Conservation (phyloP, 768 basidiomycete species). For the Pleurotus cornucopiae region DNA sequence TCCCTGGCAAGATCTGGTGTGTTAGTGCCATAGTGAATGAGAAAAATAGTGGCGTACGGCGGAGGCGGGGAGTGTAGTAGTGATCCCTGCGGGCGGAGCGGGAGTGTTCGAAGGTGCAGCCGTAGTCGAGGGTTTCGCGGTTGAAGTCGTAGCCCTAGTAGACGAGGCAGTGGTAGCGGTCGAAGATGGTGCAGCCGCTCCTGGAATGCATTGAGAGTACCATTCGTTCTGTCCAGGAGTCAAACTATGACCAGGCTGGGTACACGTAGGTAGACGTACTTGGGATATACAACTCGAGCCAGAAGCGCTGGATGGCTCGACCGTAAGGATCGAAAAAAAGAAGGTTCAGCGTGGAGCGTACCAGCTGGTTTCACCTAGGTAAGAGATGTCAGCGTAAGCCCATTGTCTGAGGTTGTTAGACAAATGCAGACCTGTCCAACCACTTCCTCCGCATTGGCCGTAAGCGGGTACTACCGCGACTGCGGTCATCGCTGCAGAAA, state of each 20-base stretch:
- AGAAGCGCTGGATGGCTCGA: not conserved
- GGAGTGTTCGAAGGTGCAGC: not conserved
- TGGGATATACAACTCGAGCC: not conserved
- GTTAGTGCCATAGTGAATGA: not conserved
- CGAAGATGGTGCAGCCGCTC: not conserved
- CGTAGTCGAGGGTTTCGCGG: not conserved
- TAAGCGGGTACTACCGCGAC: not conserved
- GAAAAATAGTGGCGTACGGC: not conserved
- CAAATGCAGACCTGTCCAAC: not conserved
- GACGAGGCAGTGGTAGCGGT: not conserved
- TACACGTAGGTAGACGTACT: not conserved
- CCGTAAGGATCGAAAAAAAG: not conserved
- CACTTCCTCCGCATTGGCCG: not conserved
- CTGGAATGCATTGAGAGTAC: not conserved
- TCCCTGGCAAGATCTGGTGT: not conserved
- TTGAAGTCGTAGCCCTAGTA: not conserved
- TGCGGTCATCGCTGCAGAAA: not conserved
- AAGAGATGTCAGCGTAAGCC: not conserved
- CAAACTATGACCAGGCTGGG: not conserved
- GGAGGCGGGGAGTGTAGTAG: not conserved
- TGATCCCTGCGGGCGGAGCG: not conserved
- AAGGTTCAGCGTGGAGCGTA: not conserved
- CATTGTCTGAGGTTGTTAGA: not conserved
- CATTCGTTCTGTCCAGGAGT: not conserved
- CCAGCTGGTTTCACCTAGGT: not conserved